Percentiles rank a stretch among this genome's conserved stretches.
Conservation (phyloP, 768 basidiomycete species). For the Boletus subcaerulescens region DNA sequence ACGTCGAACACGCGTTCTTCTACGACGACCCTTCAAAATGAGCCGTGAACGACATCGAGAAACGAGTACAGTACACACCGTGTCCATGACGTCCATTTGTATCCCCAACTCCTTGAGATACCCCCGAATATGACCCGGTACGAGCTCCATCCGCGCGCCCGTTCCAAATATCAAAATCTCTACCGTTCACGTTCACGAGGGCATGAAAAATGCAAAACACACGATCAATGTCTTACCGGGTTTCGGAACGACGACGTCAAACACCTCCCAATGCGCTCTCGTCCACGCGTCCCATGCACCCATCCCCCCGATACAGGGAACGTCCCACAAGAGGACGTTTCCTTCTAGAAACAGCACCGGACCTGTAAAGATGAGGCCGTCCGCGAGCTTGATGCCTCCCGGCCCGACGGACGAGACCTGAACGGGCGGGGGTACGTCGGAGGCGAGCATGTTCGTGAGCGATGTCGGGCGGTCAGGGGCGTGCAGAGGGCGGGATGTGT, state of each 20-base stretch:
- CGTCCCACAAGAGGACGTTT: constrained; percentile 88
- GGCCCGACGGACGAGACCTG: constrained; percentile 66
- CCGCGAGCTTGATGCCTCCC: constrained; percentile 65
- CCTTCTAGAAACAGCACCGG: constrained; percentile 85
- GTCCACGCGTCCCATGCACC: constrained; percentile 68
- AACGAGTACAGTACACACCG: constrained; percentile 43
- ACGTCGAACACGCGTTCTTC: constrained; percentile 95
- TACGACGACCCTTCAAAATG: constrained; percentile 20
- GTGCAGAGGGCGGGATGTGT: constrained; percentile 8
- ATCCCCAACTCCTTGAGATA: constrained; percentile 77
- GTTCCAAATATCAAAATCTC: constrained; percentile 92
- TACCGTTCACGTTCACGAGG: constrained; percentile 29
- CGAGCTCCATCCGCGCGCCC: constrained; percentile 64
- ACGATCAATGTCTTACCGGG: constrained; percentile 57
- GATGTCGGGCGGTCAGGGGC: constrained; percentile 25
- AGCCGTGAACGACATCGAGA: neutral
- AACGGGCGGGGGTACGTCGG: constrained; percentile 64
- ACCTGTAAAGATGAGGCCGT: constrained; percentile 73
- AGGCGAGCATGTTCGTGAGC: constrained; percentile 72
- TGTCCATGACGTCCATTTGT: constrained; percentile 85
- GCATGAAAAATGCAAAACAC: neutral
- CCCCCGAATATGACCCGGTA: constrained; percentile 62
- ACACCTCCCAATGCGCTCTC: constrained; percentile 70
- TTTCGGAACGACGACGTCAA: constrained; percentile 78
- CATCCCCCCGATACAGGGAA: constrained; percentile 36